phyloP scores from a whole-genome alignment of 352 stramenopile species.

The Phytophthora uliginosa region DNA sequence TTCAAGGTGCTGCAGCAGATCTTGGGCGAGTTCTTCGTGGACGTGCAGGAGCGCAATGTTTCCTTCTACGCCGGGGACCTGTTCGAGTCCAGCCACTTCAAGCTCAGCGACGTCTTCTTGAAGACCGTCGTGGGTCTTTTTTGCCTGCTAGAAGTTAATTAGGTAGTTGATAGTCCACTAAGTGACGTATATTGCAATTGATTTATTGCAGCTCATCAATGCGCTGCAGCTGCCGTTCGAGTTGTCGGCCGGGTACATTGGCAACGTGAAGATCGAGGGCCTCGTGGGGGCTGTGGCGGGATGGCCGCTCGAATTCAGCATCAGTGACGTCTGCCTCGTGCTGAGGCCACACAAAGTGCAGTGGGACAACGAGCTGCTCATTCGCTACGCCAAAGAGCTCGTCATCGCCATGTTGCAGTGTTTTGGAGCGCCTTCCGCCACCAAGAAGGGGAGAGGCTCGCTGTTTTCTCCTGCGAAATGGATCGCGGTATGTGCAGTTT shows the following conservation, averaged over 20 bases:
- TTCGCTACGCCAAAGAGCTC: slow-evolving; percentile 79
- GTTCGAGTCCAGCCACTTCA: slow-evolving; percentile 80
- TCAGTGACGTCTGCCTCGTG: slow-evolving; percentile 75
- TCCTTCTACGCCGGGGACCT: slow-evolving; percentile 79
- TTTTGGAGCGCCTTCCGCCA: slow-evolving; percentile 39
- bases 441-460: slow-evolving; percentile 37
- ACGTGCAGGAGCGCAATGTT: slow-evolving; percentile 65
- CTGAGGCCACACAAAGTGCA: slow-evolving; percentile 62
- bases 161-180: background rate
- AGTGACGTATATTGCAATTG: background rate
- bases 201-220: slow-evolving; percentile 60
- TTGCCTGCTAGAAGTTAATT: background rate
- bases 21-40: slow-evolving; percentile 74
- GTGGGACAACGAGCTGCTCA: slow-evolving; percentile 75
- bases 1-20: slow-evolving; percentile 64
- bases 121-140: slow-evolving; percentile 54
- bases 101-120: slow-evolving; percentile 69
- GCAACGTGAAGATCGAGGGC: slow-evolving; percentile 73
- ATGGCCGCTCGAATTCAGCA: slow-evolving; percentile 57
- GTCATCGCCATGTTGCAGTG: slow-evolving; percentile 68
- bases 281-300: slow-evolving; percentile 67
- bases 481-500: slow-evolving; percentile 47
- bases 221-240: slow-evolving; percentile 73
- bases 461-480: slow-evolving; percentile 72
- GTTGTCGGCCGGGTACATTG: slow-evolving; percentile 71